Conservation (phyloP, 495 filamentous ascomycete species). For the Xylaria venustula region DNA sequence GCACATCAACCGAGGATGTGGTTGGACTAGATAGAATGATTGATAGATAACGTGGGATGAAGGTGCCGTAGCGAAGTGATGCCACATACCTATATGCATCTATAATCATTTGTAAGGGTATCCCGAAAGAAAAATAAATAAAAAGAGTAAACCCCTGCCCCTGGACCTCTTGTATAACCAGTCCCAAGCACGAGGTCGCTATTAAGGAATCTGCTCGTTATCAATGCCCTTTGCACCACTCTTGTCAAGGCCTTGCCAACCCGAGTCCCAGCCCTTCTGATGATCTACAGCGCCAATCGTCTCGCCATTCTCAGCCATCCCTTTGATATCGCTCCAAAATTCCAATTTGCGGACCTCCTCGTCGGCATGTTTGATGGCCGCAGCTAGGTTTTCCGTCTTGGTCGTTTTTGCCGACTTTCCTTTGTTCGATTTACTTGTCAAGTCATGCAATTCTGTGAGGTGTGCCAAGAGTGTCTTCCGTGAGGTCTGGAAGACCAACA, state of each 20-base stretch:
- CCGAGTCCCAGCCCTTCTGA: slow-evolving; percentile 43
- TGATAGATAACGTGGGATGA: not conserved
- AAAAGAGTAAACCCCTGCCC: not conserved
- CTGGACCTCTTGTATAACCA: not conserved
- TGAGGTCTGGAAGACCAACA: slow-evolving; percentile 87
- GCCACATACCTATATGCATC: not conserved
- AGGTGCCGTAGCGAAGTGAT: not conserved
- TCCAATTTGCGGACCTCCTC: slow-evolving; percentile 65
- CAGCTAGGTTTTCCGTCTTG: slow-evolving; percentile 53
- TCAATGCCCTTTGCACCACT: slow-evolving; percentile 33
- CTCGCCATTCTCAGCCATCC: slow-evolving; percentile 55
- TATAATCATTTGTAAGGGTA: not conserved
- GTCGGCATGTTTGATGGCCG: slow-evolving; percentile 62
- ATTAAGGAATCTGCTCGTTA: slow-evolving; percentile 15
- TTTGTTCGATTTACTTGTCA: slow-evolving; percentile 33
- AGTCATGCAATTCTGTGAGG: slow-evolving; percentile 62
- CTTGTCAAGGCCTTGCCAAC: slow-evolving; percentile 44
- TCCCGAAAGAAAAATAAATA: not conserved
- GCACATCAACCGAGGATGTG: not conserved
- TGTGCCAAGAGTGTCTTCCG: slow-evolving; percentile 69
- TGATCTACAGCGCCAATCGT: slow-evolving; percentile 45
- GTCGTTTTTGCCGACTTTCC: slow-evolving; percentile 24
- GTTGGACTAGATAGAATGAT: not conserved
- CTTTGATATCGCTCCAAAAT: slow-evolving; percentile 74
- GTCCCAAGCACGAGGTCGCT: not conserved